Percentiles rank a stretch among this genome's conserved stretches.
Conservation (phyloP, 495 filamentous ascomycete species). For the Trichoderma virens region DNA sequence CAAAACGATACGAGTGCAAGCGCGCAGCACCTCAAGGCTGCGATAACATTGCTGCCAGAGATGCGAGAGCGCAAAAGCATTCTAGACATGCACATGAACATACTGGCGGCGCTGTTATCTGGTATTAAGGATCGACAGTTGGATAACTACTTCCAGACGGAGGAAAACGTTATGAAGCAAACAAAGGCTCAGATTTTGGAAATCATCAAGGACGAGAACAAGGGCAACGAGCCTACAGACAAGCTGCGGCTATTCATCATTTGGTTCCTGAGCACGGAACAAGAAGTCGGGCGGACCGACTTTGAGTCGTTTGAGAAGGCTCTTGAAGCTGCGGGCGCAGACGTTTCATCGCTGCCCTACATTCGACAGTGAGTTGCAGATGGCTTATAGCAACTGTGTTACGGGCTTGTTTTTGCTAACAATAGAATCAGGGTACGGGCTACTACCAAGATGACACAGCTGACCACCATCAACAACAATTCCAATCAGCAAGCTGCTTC, state of each 20-base stretch:
- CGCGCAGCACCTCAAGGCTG: conserved; percentile 90
- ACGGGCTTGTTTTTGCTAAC: conserved; percentile 22
- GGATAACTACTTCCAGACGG: conserved; percentile 92
- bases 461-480: conserved; percentile 68
- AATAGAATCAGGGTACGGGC: conserved; percentile 66
- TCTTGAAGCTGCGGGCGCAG: conserved; percentile 62
- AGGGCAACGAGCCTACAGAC: conserved; percentile 76
- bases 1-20: conserved; percentile 82
- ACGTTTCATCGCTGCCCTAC: conserved; percentile 72
- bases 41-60: conserved; percentile 87
- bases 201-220: conserved; percentile 68
- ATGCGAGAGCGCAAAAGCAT: conserved; percentile 83
- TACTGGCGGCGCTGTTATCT: conserved; percentile 74
- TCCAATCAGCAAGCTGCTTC: conserved; percentile 51
- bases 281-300: conserved; percentile 72
- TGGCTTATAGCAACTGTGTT: background rate
- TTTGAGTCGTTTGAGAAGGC: conserved; percentile 86
- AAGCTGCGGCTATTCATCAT: conserved; percentile 93
- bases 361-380: conserved; percentile 58
- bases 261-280: conserved; percentile 94
- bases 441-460: conserved; percentile 97
- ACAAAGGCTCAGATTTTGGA: conserved; percentile 85
- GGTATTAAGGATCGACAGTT: conserved; percentile 92
- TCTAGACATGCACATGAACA: conserved; percentile 99
- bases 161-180: conserved; percentile 90